A percentile compares a stretch with the other conserved stretches of the same genome.
phyloP scores from a whole-genome alignment of 345 rosid genomes.

The Toxicodendron radicans region DNA sequence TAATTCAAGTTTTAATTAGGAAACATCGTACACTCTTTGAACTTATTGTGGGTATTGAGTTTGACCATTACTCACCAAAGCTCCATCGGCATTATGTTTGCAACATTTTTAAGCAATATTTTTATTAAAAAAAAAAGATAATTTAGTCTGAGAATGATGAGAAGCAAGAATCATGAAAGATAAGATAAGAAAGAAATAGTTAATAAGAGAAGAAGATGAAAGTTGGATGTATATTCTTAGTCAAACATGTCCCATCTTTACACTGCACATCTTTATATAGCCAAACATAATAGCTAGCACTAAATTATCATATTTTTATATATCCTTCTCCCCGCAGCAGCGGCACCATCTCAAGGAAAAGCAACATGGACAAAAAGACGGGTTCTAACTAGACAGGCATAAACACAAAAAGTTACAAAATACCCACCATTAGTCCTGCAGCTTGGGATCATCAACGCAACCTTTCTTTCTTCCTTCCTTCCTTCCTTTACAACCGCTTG shows the following conservation, averaged over 20 bases:
- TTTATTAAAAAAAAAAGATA: neutral
- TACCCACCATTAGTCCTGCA: neutral
- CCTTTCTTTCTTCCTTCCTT: no score
- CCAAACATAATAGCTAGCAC: neutral
- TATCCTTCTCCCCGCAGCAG: neutral
- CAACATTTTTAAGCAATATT: no score
- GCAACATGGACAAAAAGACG: neutral
- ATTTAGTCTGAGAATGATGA: neutral
- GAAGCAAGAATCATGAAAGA: neutral
- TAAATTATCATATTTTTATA: neutral
- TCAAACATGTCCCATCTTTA: constrained; percentile 24
- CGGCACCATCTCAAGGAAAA: neutral
- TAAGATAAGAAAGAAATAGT: neutral
- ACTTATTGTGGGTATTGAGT: neutral
- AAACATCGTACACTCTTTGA: neutral
- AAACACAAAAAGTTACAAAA: neutral
- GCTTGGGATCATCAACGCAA: neutral
- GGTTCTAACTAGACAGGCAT: neutral
- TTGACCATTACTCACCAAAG: neutral
- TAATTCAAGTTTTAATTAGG: no score
- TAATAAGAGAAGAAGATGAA: no score
- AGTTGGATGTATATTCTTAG: neutral
- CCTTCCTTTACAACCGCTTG: constrained; percentile 9
- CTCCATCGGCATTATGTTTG: neutral
- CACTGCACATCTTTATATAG: neutral